A percentile compares a stretch with the other conserved stretches of the same genome.
Conservation (phyloP, 345 rosid genomes). For the Acer yangbiense region DNA sequence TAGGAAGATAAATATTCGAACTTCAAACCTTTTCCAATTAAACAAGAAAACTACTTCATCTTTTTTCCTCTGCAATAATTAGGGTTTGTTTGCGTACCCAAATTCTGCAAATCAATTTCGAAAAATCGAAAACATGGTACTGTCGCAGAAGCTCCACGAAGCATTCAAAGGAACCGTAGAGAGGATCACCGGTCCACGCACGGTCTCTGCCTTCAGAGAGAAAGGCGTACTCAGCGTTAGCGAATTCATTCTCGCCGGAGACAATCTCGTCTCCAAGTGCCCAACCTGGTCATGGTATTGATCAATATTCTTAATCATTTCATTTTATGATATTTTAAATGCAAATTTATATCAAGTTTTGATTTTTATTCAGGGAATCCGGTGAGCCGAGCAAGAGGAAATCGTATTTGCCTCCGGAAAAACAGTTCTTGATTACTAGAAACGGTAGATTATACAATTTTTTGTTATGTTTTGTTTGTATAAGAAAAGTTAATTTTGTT, state of each 20-base stretch:
- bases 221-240: slow-evolving; percentile 95
- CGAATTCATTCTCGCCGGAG: slow-evolving; percentile 91
- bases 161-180: slow-evolving; percentile 95
- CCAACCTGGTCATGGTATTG: slow-evolving; percentile 98
- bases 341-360: not conserved
- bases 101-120: slow-evolving; percentile 10
- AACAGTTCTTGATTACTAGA: slow-evolving; percentile 94
- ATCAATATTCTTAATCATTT: not conserved
- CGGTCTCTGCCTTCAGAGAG: slow-evolving; percentile 94
- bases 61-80: not conserved
- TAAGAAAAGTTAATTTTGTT: not conserved
- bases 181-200: slow-evolving; percentile 88
- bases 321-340: not conserved
- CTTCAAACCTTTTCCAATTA: not conserved
- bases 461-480: not conserved
- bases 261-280: slow-evolving; percentile 96
- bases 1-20: not conserved
- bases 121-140: slow-evolving; percentile 40
- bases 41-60: not conserved
- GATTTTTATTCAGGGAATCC: slow-evolving; percentile 65
- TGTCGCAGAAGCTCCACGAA: slow-evolving; percentile 80
- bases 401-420: slow-evolving; percentile 79
- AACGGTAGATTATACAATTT: slow-evolving; percentile 54
- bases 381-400: slow-evolving; percentile 94
- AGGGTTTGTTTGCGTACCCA: slow-evolving; percentile 1